Base-by-base conservation (phyloP, 208 protist species). In the Trypanosoma scelopori region DNA sequence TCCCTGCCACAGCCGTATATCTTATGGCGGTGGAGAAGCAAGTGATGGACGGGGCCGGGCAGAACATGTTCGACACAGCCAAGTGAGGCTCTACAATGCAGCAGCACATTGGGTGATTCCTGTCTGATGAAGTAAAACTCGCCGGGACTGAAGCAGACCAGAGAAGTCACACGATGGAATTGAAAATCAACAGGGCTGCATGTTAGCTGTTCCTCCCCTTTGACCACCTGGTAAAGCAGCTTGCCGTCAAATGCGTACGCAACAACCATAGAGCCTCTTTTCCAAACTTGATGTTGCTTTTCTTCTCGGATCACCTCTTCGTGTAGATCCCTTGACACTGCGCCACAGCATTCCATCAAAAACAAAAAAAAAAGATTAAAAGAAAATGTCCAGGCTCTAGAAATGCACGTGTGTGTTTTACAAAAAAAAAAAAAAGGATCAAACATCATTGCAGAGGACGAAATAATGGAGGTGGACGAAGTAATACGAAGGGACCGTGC, bases 11-110 rank as follows among this genome's bases (percentile, higher is more conserved):
- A 57, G 51, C 79, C 85, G 53, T 85, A 85, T 5, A 89, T 52
- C 65, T 87, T 91, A 56, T 86, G 77, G 28, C 41, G 62, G 58
- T 87, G 72, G n/a, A 81, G 82, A 6, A 94, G 42, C 0, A 92
- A 18, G 47, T 75, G 73, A 37, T 45, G 65, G 0, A 74, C 74
- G 12, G 66, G 58, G 12, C 64, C 58, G 16, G 71, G 59, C 12
- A 81, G 43, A 9, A 62, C 43, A 6, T 69, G n/a, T 16, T 71
- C 69, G 2, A 41, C 56, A 23, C 20, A 64, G 0, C 43, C 61
- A 22, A 47, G 49, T 13, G 48, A 49, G 39, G 65, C 30, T 9
- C 57, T 32, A 35, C 57, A 78, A 20, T 70, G 79, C 25, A 51
- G 64, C 30, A 86, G 50, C 6, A 71, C 20, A 60, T 58, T 48